Percentiles rank a stretch among this genome's conserved stretches.
Evolutionary conservation across 2,329 filamentous ascomycete genomes (phyloP).

Genomic region (Epichloe sp.): DNA sequence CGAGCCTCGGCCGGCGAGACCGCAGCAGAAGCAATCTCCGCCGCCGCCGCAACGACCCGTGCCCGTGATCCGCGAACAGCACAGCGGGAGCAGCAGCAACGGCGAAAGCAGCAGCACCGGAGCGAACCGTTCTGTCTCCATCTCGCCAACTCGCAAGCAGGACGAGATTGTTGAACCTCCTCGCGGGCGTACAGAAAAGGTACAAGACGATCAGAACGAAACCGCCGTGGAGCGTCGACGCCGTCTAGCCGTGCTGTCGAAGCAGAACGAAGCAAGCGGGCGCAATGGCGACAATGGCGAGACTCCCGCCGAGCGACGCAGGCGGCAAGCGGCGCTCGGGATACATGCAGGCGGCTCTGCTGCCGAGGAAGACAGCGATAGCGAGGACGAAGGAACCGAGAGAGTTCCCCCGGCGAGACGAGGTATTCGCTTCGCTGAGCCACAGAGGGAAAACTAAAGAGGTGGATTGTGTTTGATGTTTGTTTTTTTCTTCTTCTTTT

Average conservation of each 20-base stretch:
- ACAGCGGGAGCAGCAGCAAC: slow-evolving; percentile 5
- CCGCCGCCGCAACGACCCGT: background rate
- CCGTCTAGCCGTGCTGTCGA: slow-evolving; percentile 41
- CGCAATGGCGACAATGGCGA: slow-evolving; percentile 32
- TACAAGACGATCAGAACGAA: slow-evolving; percentile 31
- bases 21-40: background rate
- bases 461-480: background rate
- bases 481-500: too few species aligned
- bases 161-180: background rate
- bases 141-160: slow-evolving; percentile 8
- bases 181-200: slow-evolving; percentile 1
- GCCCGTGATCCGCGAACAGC: slow-evolving; percentile 12
- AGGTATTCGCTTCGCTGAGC: slow-evolving; percentile 50
- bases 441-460: slow-evolving; percentile 9
- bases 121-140: slow-evolving; percentile 8
- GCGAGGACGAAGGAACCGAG: slow-evolving; percentile 41
- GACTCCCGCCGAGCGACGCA: slow-evolving; percentile 60
- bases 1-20: background rate
- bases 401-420: slow-evolving; percentile 39
- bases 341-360: slow-evolving; percentile 26
- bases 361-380: slow-evolving; percentile 37
- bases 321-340: slow-evolving; percentile 62
- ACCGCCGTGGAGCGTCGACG: slow-evolving; percentile 58
- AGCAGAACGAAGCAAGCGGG: slow-evolving; percentile 20
- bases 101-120: slow-evolving; percentile 10